phyloP scores from a whole-genome alignment of 495 filamentous ascomycete genomes.

The Bombardia bombarda region DNA sequence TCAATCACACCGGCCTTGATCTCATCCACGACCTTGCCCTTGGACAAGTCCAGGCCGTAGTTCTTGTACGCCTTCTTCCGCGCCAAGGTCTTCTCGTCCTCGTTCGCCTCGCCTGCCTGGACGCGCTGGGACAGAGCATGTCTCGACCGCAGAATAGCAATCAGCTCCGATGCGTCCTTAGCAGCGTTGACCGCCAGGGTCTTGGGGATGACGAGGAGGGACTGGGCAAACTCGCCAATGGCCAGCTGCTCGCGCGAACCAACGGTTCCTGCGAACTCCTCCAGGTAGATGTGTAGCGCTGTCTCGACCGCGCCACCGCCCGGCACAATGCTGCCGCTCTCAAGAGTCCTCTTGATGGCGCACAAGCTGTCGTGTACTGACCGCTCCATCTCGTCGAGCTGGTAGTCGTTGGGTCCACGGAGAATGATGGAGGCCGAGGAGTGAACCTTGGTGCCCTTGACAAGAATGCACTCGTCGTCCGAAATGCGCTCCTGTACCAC shows the following conservation, averaged over 20 bases:
- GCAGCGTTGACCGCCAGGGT: slow-evolving; percentile 96
- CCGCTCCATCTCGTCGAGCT: slow-evolving; percentile 98
- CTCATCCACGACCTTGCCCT: slow-evolving; percentile 86
- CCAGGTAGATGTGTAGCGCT: slow-evolving; percentile 97
- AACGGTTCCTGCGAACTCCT: slow-evolving; percentile 98
- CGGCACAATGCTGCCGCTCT: slow-evolving; percentile 94
- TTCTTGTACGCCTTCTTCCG: slow-evolving; percentile 97
- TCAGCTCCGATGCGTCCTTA: slow-evolving; percentile 89
- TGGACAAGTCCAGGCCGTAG: slow-evolving; percentile 86
- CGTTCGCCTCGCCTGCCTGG: slow-evolving; percentile 69
- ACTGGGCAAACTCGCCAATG: slow-evolving; percentile 93
- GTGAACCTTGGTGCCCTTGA: slow-evolving; percentile 92
- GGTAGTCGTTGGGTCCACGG: slow-evolving; percentile 91
- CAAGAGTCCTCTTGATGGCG: slow-evolving; percentile 92
- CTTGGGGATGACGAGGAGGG: slow-evolving; percentile 91
- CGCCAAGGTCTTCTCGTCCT: slow-evolving; percentile 78
- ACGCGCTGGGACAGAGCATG: slow-evolving; percentile 92
- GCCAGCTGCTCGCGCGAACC: slow-evolving; percentile 96
- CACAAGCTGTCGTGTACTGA: slow-evolving; percentile 95
- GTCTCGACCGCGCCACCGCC: slow-evolving; percentile 97
- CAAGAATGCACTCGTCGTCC: slow-evolving; percentile 95
- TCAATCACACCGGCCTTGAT: slow-evolving; percentile 94
- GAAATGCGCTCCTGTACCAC: slow-evolving; percentile 95
- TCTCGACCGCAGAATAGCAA: slow-evolving; percentile 88
- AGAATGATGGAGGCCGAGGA: slow-evolving; percentile 95